phyloP scores from a whole-genome alignment of 305 asterid genomes.

The Petunia hybrid region DNA sequence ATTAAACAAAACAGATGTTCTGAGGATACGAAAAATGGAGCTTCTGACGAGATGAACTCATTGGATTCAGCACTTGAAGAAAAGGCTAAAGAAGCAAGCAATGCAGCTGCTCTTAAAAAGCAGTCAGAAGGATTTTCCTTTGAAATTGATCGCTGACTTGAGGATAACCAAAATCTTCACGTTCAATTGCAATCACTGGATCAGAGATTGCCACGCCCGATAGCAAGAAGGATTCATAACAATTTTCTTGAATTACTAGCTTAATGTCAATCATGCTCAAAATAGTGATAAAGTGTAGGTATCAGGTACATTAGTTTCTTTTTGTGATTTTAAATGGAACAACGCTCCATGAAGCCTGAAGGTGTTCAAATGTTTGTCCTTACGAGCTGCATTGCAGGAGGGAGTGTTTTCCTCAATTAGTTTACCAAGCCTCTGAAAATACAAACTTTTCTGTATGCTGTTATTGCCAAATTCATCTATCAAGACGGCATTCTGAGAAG shows the following conservation, averaged over 20 bases:
- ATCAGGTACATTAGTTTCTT: too few species aligned
- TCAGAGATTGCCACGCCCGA: constrained; percentile 61
- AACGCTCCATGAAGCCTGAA: background rate
- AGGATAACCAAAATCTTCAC: constrained; percentile 80
- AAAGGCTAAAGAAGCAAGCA: constrained; percentile 59
- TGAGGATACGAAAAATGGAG: constrained; percentile 57
- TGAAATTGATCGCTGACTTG: constrained; percentile 82
- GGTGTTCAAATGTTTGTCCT: background rate
- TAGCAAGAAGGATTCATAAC: constrained; percentile 64
- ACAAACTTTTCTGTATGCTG: background rate
- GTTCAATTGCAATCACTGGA: constrained; percentile 74
- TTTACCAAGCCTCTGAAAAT: background rate
- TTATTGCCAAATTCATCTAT: background rate
- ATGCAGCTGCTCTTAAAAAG: constrained; percentile 72
- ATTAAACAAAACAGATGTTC: constrained; percentile 67
- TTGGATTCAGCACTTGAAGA: constrained; percentile 60
- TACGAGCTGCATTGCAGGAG: background rate
- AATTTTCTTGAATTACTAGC: background rate
- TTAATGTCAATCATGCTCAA: background rate
- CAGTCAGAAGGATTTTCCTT: constrained; percentile 85
- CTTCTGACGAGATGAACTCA: constrained; percentile 52
- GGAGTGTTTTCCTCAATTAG: background rate
- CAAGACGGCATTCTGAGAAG: background rate
- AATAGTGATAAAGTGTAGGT: background rate
- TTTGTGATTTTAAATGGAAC: background rate